Evolutionary conservation across 31 red algal genomes (phyloP), one percentile per base, ranked within the genome.

Genomic region (Endocladia muricata): DNA sequence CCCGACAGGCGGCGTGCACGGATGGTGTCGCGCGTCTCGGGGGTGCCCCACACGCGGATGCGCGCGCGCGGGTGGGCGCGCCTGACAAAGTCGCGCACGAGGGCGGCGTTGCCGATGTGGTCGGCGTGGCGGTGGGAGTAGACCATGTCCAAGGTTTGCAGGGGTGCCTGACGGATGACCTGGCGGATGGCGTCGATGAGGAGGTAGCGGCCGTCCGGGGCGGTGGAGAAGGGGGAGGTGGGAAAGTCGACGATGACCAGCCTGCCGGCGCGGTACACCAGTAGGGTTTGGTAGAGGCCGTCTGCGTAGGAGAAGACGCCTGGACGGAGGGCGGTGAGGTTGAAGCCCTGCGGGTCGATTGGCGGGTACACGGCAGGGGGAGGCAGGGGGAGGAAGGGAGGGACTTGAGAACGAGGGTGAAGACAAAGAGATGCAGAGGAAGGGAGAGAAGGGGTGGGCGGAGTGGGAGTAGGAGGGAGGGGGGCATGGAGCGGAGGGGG

Each of bases 111-210:
- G 4, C 89, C 89, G 41, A 93, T 93, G 52, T 93, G 89, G 62
- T 93, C 89, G 22, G 37, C 85, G 52, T 93, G 89, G 0, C 54
- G 36, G 56, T 93, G 89, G 13, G 76, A 76, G 42, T 93, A 93
- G 1, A 93, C 39, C 23, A 93, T 64, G 26, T 84, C 83, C 13
- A 93, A 64, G 2, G 35, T 22, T 8, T 15, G 19, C 5, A 71
- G 83, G 3, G 32, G 30, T 3, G 28, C 62, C 11, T 51, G 64
- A 3, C 23, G 59, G 1, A 86, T 4, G 5, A 67, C 17, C 17
- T 67, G 28, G 5, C 21, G 23, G 5, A 35, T 33, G 28, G 61
- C 61, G 6, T 3, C 80, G 25, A 76, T 84, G 22, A 77, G n/a
- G 13, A 23, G 21, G 1, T 76, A 82, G 2, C 40, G 11, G 32